phyloP scores from a whole-genome alignment of 2,329 filamentous ascomycete genomes.

The Pezicula rhizophila region DNA sequence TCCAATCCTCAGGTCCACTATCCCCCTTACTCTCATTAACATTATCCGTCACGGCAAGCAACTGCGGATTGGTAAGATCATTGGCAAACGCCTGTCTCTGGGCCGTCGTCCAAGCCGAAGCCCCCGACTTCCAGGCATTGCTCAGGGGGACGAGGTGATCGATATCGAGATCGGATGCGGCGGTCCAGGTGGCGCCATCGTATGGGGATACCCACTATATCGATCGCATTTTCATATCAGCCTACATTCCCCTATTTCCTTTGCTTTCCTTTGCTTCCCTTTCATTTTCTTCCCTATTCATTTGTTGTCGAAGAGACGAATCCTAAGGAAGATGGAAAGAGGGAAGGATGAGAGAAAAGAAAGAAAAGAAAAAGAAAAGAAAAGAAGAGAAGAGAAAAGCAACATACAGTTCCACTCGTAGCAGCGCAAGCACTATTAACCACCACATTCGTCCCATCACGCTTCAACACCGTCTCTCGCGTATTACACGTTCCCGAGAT shows the following conservation, averaged over 20 bases:
- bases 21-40: constrained; percentile 74
- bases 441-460: constrained; percentile 62
- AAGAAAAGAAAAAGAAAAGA: too few species aligned
- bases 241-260: background rate
- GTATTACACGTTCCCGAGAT: constrained; percentile 65
- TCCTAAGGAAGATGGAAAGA: too few species aligned
- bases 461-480: constrained; percentile 64
- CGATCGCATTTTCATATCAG: too few species aligned
- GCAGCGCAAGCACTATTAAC: constrained; percentile 54
- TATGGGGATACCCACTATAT: constrained; percentile 61
- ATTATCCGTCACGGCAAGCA: constrained; percentile 72
- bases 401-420: constrained; percentile 47
- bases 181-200: constrained; percentile 66
- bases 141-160: constrained; percentile 78
- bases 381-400: background rate
- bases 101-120: constrained; percentile 63
- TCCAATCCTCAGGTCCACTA: constrained; percentile 67
- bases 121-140: constrained; percentile 78
- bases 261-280: background rate
- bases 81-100: constrained; percentile 68
- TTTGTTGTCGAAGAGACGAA: too few species aligned
- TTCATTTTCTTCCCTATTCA: too few species aligned
- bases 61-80: constrained; percentile 68
- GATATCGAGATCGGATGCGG: constrained; percentile 67
- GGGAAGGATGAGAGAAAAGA: too few species aligned